Evolutionary conservation across 108 stramenopile genomes (phyloP), one percentile per base, ranked within the genome.

Genomic region (Schizochytrium sp.): DNA sequence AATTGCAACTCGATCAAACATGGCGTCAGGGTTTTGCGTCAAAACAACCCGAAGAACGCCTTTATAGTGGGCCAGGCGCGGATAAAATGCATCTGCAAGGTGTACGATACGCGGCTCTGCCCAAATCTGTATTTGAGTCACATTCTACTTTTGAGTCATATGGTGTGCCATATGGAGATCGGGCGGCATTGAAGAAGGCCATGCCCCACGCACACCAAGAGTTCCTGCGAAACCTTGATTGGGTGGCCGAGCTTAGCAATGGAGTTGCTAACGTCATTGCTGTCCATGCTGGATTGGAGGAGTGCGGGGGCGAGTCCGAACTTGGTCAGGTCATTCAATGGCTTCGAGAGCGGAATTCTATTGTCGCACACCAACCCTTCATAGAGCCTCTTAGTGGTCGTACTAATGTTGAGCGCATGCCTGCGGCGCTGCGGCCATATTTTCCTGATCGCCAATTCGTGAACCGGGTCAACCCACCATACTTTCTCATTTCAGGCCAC

Each of bases 41-140:
- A 47, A 83, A 83, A 40, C 53, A 55, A 5, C 47, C 76, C 76
- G 76, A 40, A 10, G 76, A 83, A 53, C 49, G 55, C 50, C 7
- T 83, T 10, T 83, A 83, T 53, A 55, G 5, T n/a, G 76, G 76
- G 17, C 76, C 76, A 40, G 76, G 76, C 12, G 50, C 49, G 2
- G 76, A 83, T 13, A 40, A n/a, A 17, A 83, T 83, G 76, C 76
- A 83, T 28, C 47, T 83, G 76, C 76, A 83, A 53, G 76, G 76
- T 53, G 76, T 83, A 53, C 76, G 76, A n/a, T 83, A 83, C 28
- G 76, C 76, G 19, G 76, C 76, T 5, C 38, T 38, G 50, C 76
- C 76, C 5, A 55, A 49, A n/a, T 83, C 76, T 2, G 76, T 83
- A 13, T 83, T 38, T 40, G 76, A 83, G 17, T 83, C 76, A 10